phyloP scores from a whole-genome alignment of 768 basidiomycete genomes.

The Lepiota venenata region DNA sequence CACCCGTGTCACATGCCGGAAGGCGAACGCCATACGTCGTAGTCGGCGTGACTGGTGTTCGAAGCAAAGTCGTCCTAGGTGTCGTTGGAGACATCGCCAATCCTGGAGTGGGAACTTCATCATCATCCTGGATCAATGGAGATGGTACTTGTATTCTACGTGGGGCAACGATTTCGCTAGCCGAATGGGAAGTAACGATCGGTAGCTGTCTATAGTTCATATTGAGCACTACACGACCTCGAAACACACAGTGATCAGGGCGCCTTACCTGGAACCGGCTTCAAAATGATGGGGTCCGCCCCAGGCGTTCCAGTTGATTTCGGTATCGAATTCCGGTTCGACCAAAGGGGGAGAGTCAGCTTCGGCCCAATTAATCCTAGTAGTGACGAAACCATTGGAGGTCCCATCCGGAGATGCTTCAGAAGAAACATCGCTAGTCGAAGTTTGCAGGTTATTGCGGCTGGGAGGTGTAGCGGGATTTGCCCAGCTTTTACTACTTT shows the following conservation, averaged over 20 bases:
- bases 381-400: slow-evolving; percentile 8
- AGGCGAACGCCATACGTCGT: slow-evolving; percentile 30
- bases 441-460: neutral
- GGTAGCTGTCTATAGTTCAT: neutral
- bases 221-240: neutral
- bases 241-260: neutral
- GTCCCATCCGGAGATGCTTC: neutral
- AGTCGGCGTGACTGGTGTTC: slow-evolving; percentile 48
- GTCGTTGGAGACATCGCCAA: slow-evolving; percentile 47
- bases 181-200: slow-evolving; percentile 3
- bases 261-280: slow-evolving; percentile 8
- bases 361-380: slow-evolving; percentile 27
- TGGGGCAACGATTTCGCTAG: neutral
- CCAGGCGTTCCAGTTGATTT: slow-evolving; percentile 25
- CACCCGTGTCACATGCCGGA: slow-evolving; percentile 22
- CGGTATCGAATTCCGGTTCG: slow-evolving; percentile 21
- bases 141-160: neutral
- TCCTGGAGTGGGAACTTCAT: slow-evolving; percentile 38
- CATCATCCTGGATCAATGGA: neutral
- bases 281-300: slow-evolving; percentile 8
- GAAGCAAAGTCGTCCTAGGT: slow-evolving; percentile 45
- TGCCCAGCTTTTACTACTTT: neutral
- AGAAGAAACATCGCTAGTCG: neutral
- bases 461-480: neutral
- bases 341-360: slow-evolving; percentile 34